A percentile compares a stretch with the other conserved stretches of the same genome.
Evolutionary conservation across 2,329 filamentous ascomycete genomes (phyloP).

Genomic region (Colletotrichum theobromicola): DNA sequence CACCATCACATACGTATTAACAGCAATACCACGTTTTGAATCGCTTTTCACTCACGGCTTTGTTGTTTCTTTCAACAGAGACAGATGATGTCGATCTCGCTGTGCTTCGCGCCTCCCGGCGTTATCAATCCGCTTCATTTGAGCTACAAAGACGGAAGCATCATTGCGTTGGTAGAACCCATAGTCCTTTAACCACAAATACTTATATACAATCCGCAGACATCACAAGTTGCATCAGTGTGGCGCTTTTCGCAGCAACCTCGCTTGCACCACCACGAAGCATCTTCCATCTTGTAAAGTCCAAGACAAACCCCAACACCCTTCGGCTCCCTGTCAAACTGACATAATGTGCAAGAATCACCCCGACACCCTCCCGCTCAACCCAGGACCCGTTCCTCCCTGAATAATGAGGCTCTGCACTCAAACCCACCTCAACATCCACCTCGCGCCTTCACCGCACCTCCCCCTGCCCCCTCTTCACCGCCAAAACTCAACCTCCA

Average conservation of each 20-base stretch:
- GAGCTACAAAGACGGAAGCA: no score
- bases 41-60: no score
- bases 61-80: no score
- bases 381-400: background rate
- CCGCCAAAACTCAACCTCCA: background rate
- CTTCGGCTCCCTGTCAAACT: background rate
- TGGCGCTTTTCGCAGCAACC: no score
- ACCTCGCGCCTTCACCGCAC: background rate
- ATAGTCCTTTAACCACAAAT: background rate
- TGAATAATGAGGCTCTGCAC: background rate
- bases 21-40: no score
- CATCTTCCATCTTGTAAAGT: background rate
- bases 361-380: background rate
- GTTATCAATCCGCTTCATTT: no score
- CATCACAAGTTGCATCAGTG: background rate
- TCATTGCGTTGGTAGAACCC: background rate
- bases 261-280: no score
- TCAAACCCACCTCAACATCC: background rate
- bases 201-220: background rate
- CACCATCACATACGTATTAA: background rate
- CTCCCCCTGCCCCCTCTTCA: background rate
- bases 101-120: no score
- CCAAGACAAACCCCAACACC: background rate
- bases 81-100: no score
- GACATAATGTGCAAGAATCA: background rate